These are phyloP conservation scores for Cyberlindnera euphorbiae DNA, from an alignment of 805 yeast species.

Conservation along the genomic window DNA sequence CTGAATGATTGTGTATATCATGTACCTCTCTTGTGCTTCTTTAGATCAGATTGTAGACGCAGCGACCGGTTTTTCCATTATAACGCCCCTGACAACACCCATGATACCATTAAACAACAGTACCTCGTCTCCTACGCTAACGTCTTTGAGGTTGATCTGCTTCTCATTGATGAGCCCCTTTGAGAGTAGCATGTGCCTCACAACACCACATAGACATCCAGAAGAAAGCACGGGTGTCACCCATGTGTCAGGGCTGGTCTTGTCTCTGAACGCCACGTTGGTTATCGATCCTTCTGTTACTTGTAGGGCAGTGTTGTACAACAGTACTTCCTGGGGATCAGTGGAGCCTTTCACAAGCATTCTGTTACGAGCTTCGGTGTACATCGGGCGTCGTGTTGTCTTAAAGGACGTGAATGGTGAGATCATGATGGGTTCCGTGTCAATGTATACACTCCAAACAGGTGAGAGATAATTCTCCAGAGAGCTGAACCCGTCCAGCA, in stretches of 20 bases:
- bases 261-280: slow-evolving; percentile 57
- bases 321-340: slow-evolving; percentile 59
- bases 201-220: slow-evolving; percentile 86
- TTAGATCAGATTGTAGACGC: too few relatives aligned
- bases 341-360: slow-evolving; percentile 24
- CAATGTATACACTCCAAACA: slow-evolving; percentile 61
- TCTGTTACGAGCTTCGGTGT: slow-evolving; percentile 56
- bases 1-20: too few relatives aligned
- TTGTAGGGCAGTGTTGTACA: slow-evolving; percentile 55
- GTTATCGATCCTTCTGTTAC: slow-evolving; percentile 82
- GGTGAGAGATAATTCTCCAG: slow-evolving; percentile 24
- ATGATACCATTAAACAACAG: slow-evolving; percentile 76
- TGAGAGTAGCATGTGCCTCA: slow-evolving; percentile 57
- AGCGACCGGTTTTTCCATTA: slow-evolving; percentile 20
- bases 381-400: slow-evolving; percentile 68
- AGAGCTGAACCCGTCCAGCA: slow-evolving; percentile 28
- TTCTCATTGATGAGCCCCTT: slow-evolving; percentile 52
- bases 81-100: slow-evolving; percentile 66
- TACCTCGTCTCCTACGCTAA: slow-evolving; percentile 63
- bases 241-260: slow-evolving; percentile 45
- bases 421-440: slow-evolving; percentile 43
- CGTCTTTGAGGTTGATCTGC: slow-evolving; percentile 38
- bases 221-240: slow-evolving; percentile 71
- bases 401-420: slow-evolving; percentile 85
- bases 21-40: too few relatives aligned